Evolutionary conservation across 148 eudicot genomes (phyloP), one percentile per base, ranked within the genome.

Genomic region (Diospyros kaki): DNA sequence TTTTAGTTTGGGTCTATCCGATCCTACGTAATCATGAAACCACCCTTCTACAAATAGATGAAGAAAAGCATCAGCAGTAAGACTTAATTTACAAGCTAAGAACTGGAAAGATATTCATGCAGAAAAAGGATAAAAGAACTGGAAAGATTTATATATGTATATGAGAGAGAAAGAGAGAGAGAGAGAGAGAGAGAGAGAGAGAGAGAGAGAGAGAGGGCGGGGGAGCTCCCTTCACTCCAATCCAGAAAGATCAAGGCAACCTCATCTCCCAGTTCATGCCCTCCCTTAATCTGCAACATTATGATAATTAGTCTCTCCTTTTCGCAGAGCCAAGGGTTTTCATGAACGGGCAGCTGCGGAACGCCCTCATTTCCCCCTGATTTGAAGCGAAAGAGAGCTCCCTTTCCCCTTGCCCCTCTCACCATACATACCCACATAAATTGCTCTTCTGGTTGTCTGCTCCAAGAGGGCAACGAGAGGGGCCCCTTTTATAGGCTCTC

Each of bases 161-260:
- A 28, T 28, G 10, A 4, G 53, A 41, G 42, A 72, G 6, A 43
- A 42, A 11, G 46, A 40, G 14, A 39, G 15, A 48, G n/a, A 46
- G 11, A 10, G 7, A 6, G 40, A 46, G 40, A 62, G 60, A n/a
- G n/a, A n/a, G n/a, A n/a, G n/a, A n/a, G n/a, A n/a, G n/a, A n/a
- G 66, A 28, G 0, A 28, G 0, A 0, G 28, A 28, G 28, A 0
- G 0, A 0, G 28, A 28, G 28, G 28, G 28, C 28, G 28, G 28
- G 28, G 81, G 81, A 73, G 81, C 81, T 78, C 77, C 69, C 74
- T 79, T 79, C 77, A 73, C 77, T 62, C 81, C 81, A 79, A 74
- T 58, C 74, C 67, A 38, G 69, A 74, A 73, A 45, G 81, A 79
- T 68, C 56, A 68, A 74, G 77, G 81, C 54, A 75, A 52, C 81